Base-by-base conservation (phyloP, 2,329 filamentous ascomycete genomes). In the Cephalotrichum gorgonifer region DNA sequence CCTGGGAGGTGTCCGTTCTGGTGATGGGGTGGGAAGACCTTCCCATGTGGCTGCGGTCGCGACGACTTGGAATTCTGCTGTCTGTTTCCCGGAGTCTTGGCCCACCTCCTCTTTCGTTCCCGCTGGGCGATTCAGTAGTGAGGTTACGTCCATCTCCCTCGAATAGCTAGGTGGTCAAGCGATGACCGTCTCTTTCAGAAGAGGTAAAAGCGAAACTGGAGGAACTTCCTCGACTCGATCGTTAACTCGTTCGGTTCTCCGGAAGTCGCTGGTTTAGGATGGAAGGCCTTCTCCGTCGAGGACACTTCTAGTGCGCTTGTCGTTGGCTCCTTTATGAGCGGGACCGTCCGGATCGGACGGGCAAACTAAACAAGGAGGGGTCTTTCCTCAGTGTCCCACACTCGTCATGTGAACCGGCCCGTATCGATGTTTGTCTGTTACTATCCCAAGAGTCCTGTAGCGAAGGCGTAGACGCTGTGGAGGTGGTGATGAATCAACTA, bases 91-190 rank as follows among this genome's bases (percentile, higher is more conserved):
- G 35, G 25, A 15, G n/a, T 49, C 41, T 33, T 38, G 27, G 17
- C 6, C 30, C 23, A n/a, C 26, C 8, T 42, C 26, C 26, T n/a
- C 22, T 28, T 31, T 48, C 15, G 46, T 43, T 31, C 38, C 41
- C 38, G 62, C 58, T 35, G 63, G 61, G 43, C 62, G 57, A 52
- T 72, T 72, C 26, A 72, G 56, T 31, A 72, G 52, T 30, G 64
- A 65, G 14, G 60, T 67, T 44, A 73, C 64, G 52, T 72, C 65
- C 70, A 73, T 71, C 35, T 50, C 50, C 42, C 28, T 43, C 25
- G 26, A 8, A 17, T 4, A 22, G 17, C 17, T 9, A 7, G 17
- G 11, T 11, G n/a, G 2, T 3, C 35, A 22, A 22, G 35, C 35
- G n/a, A 17, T 6, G 35, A 22, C 35, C 17, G 30, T 33, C 30